These are phyloP conservation scores for Notholithocarpus densiflorus DNA, from an alignment of 306 rosid species.

Conservation along the genomic window DNA sequence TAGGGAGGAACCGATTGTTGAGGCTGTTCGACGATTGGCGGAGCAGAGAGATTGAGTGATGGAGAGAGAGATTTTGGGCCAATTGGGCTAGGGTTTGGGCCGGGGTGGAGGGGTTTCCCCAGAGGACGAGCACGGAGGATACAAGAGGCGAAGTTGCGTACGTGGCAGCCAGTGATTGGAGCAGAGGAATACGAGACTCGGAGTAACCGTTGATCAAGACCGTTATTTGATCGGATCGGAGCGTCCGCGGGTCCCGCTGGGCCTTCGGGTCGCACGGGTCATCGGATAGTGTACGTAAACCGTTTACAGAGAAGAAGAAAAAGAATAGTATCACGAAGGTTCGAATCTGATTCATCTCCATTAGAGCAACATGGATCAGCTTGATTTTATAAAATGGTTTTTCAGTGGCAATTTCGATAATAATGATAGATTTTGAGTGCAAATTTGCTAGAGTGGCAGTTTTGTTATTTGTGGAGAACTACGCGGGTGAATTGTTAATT, in stretches of 20 bases:
- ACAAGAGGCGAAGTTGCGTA: constrained; percentile 66
- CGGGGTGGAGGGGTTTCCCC: constrained; percentile 84
- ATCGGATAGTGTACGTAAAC: constrained; percentile 3
- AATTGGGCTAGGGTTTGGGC: constrained; percentile 30
- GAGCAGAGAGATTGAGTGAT: constrained; percentile 39
- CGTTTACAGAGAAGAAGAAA: constrained; percentile 8
- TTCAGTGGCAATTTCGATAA: not conserved
- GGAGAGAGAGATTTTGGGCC: constrained; percentile 43
- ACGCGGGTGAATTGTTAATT: not conserved
- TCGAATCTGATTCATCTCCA: constrained; percentile 19
- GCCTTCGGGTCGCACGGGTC: constrained; percentile 34
- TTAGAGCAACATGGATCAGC: not conserved
- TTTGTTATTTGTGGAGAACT: constrained; percentile 5
- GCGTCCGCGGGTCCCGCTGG: constrained; percentile 26
- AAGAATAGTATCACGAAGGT: not conserved
- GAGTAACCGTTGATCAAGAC: constrained; percentile 83
- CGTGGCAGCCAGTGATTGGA: constrained; percentile 58
- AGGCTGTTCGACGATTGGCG: constrained; percentile 58
- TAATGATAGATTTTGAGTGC: not conserved
- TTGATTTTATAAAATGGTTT: not conserved
- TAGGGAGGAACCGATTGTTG: constrained; percentile 73
- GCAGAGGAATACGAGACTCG: constrained; percentile 72
- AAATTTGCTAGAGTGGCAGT: constrained; percentile 8
- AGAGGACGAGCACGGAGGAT: constrained; percentile 65
- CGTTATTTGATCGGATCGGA: constrained; percentile 58